These are phyloP conservation scores for Tetrahymena elliotti DNA, from an alignment of 73 alveolate genomes.

Conservation along the genomic window DNA sequence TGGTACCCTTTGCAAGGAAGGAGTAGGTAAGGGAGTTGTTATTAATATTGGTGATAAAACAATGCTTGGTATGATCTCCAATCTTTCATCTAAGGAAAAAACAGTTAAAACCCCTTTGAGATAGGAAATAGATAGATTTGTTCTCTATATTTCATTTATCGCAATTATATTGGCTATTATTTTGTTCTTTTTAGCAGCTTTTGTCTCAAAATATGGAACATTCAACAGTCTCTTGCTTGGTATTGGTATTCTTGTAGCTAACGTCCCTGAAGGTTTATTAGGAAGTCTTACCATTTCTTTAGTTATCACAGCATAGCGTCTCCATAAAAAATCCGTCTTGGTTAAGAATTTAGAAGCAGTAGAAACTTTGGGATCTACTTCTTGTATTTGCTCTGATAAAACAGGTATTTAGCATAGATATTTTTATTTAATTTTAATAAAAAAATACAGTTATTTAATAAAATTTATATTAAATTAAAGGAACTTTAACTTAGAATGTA, in stretches of 20 bases:
- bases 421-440: background rate
- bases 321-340: slow-evolving; percentile 57
- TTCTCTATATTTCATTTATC: slow-evolving; percentile 63
- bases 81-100: slow-evolving; percentile 68
- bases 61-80: slow-evolving; percentile 83
- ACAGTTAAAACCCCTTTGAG: slow-evolving; percentile 72
- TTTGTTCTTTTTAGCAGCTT: slow-evolving; percentile 66
- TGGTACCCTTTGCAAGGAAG: slow-evolving; percentile 82
- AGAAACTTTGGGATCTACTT: slow-evolving; percentile 69
- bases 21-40: slow-evolving; percentile 83
- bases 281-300: slow-evolving; percentile 83
- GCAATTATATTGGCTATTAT: slow-evolving; percentile 71
- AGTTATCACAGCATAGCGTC: slow-evolving; percentile 81
- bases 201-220: slow-evolving; percentile 1
- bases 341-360: slow-evolving; percentile 70
- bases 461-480: background rate
- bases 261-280: slow-evolving; percentile 67
- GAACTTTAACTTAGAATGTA: slow-evolving; percentile 83
- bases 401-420: slow-evolving; percentile 8
- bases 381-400: slow-evolving; percentile 67
- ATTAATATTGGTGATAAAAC: slow-evolving; percentile 82
- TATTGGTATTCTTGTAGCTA: slow-evolving; percentile 51
- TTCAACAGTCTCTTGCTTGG: slow-evolving; percentile 71
- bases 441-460: background rate
- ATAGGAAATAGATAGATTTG: slow-evolving; percentile 74